Base-by-base conservation (phyloP, 225 moss, liverwort and hornwort species). In the Polytrichum formosum region DNA sequence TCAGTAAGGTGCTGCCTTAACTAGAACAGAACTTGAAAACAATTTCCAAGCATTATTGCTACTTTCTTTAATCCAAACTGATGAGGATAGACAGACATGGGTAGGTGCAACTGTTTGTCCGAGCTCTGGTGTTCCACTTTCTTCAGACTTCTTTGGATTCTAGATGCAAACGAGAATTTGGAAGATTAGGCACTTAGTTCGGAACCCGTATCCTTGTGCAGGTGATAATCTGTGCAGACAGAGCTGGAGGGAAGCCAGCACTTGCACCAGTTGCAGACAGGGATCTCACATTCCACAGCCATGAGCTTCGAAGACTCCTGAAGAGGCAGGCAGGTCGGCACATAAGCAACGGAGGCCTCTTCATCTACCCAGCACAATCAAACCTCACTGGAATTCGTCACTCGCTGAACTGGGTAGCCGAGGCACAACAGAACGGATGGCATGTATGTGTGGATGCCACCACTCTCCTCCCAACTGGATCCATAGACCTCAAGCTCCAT, bases 381-480 rank as follows among this genome's bases (percentile, higher is more conserved):
- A 76, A 81, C 19, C 28, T 89, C 37, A 80, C 89, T 5, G 89
- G 89, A 20, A 75, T 83, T 28, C 81, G 68, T 74, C 80, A 83
- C 54, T 83, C 89, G 9, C 74, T 85, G 28, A 65, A 75, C 1
- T 89, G 89, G 89, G 61, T 83, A 54, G 79, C 74, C 35, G 85
- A 89, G 27, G 89, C 89, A 18, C 86, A 89, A 72, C 80, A 86
- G 25, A 63, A 79, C 16, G 75, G 76, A 0, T 89, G 89, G 89
- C 81, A 83, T 68, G 89, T 89, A 18, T 81, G 86, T 53, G 5
- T 89, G 25, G 89, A 89, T 28, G 79, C 70, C 5, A 77, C 82
- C 23, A 96, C 91, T n/a, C 82, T 76, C 70, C 75, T 96, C 9
- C 88, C 95, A 13, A 58, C 88, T 7, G 83, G 76, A 20, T 69